Conservation (phyloP, 305 asterid genomes). For the Fraxinus greggii region DNA sequence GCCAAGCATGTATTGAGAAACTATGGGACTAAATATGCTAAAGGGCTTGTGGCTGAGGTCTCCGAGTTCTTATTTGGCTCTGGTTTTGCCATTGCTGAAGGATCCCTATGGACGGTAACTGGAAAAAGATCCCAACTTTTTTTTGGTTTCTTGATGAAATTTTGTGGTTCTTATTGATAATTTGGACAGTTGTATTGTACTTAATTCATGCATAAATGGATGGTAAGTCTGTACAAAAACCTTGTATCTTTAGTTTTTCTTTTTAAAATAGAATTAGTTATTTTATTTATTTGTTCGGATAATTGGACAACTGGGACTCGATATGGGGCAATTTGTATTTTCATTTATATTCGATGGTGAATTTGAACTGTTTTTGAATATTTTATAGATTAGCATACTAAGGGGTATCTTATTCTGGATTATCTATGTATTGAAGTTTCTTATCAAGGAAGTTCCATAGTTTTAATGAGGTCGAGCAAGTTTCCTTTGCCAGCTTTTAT, state of each 20-base stretch:
- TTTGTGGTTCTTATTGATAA: background rate
- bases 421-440: background rate
- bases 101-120: constrained; percentile 86
- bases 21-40: constrained; percentile 72
- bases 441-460: background rate
- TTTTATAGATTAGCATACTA: background rate
- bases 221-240: background rate
- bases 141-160: background rate
- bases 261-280: background rate
- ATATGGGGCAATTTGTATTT: background rate
- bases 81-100: constrained; percentile 97
- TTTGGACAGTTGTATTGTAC: background rate
- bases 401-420: background rate
- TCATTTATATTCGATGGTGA: background rate
- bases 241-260: background rate
- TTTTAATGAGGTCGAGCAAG: background rate
- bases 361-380: background rate
- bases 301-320: background rate
- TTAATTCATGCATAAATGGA: background rate
- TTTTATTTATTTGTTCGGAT: background rate
- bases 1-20: constrained; percentile 82
- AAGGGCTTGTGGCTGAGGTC: constrained; percentile 89
- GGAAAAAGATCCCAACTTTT: background rate
- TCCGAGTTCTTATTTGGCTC: constrained; percentile 94
- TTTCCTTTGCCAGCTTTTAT: background rate